These are phyloP conservation scores for Cryptococcus sp. DNA, from an alignment of 1,284 basidiomycete genomes.

Conservation along the genomic window DNA sequence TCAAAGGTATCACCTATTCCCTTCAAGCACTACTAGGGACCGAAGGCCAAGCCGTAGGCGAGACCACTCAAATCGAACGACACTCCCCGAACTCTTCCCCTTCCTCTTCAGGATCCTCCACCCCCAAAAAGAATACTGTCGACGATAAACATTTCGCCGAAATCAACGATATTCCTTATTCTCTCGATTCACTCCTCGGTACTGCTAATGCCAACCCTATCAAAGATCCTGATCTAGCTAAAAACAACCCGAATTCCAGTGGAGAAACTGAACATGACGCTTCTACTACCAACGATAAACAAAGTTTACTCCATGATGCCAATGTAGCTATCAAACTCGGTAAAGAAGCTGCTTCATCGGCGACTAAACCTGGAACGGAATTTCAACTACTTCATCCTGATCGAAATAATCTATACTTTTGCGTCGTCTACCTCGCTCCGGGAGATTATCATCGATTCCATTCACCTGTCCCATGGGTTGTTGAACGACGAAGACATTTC, in stretches of 20 bases:
- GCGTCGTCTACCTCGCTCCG: constrained; percentile 95
- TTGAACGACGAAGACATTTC: constrained; percentile 92
- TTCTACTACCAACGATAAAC: constrained; percentile 14
- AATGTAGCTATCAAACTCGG: constrained; percentile 48
- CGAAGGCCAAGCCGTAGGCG: constrained; percentile 23
- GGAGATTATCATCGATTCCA: constrained; percentile 99
- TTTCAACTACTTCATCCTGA: constrained; percentile 48
- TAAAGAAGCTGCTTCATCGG: constrained; percentile 52
- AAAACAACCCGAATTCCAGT: background rate
- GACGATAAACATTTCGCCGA: constrained; percentile 83
- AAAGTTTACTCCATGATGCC: constrained; percentile 58
- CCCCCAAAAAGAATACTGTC: constrained; percentile 42
- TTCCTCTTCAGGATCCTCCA: constrained; percentile 33
- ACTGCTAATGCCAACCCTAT: constrained; percentile 8
- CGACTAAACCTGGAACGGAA: constrained; percentile 51
- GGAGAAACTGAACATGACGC: constrained; percentile 30
- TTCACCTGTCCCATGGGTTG: constrained; percentile 92
- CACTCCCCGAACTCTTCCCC: constrained; percentile 7
- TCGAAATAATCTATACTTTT: constrained; percentile 81
- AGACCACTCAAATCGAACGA: constrained; percentile 17
- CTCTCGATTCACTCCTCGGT: constrained; percentile 75
- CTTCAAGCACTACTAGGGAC: constrained; percentile 85
- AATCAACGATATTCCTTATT: constrained; percentile 96
- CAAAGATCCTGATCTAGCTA: constrained; percentile 7
- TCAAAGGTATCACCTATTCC: constrained; percentile 96